Base-by-base conservation (phyloP, 2,329 filamentous ascomycete species). In the Fusarium tanahbumbuense region DNA sequence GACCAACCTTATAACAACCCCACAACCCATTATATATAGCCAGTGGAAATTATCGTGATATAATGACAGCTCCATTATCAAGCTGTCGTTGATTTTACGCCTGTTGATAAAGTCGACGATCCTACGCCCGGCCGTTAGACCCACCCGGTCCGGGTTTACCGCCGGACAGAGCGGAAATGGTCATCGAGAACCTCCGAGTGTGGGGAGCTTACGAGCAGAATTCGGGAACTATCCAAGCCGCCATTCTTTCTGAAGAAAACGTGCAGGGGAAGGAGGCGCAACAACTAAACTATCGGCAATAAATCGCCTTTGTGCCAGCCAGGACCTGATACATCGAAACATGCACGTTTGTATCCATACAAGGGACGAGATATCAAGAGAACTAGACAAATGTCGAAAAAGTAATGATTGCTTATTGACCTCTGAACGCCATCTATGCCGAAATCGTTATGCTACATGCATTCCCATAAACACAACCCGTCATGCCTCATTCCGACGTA, bases 341-440 rank as follows among this genome's bases (percentile, higher is more conserved):
- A 25, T 28, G 22, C 52, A 28, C 8, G 7, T n/a, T 27, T 44
- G 11, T 12, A n/a, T 28, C 11, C 11, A 28, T 11, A 12, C 6
- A n/a, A 37, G 34, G 34, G 6, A 37, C 10, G 34, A n/a, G 34
- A 12, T 37, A 6, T n/a, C 34, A 37, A n/a, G 34, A 49, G n/a
- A 8, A 23, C 20, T 16, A 12, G 20, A 25, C 16, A 13, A 15
- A 12, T 13, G 15, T 20, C 37, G 27, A 42, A 62, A 59, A 46
- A 60, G 20, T 44, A 63, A 65, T 47, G 20, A 41, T 54, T 68
- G 46, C 61, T 58, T 50, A 66, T 65, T 74, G 45, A 67, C 70
- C 74, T 73, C 60, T 72, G 23, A 76, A 76, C 75, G 75, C 75
- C 75, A 68, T 77, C 69, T 70, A 74, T 76, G 67, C 65, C 72